Conservation (phyloP, 768 basidiomycete genomes). For the Trametes villosa region DNA sequence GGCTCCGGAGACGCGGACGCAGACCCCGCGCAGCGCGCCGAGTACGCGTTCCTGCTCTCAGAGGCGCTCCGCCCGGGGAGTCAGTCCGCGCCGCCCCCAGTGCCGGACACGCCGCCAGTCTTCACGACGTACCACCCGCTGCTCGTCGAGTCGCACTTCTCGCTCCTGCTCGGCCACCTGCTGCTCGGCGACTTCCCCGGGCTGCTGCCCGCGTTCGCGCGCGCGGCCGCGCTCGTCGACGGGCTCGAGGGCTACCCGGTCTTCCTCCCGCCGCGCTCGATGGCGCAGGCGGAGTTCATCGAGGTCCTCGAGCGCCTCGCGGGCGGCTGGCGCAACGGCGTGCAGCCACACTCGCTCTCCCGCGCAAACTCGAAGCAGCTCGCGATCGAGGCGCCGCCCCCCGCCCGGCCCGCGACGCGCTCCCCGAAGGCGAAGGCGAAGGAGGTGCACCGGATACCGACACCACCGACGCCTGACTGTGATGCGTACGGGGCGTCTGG, state of each 20-base stretch:
- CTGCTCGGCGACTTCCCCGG: slow-evolving; percentile 76
- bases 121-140: slow-evolving; percentile 92
- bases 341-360: slow-evolving; percentile 57
- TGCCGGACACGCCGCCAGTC: slow-evolving; percentile 56
- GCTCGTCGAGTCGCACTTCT: slow-evolving; percentile 86
- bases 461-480: slow-evolving; percentile 28
- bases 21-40: slow-evolving; percentile 58
- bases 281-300: slow-evolving; percentile 89
- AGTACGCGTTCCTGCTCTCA: slow-evolving; percentile 69
- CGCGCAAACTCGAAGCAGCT: slow-evolving; percentile 45
- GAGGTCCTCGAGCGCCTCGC: slow-evolving; percentile 85
- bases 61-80: slow-evolving; percentile 70
- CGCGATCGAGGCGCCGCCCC: slow-evolving; percentile 43
- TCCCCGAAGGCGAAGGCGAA: slow-evolving; percentile 31
- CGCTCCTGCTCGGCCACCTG: slow-evolving; percentile 71
- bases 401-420: slow-evolving; percentile 28
- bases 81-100: slow-evolving; percentile 41
- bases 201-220: slow-evolving; percentile 66
- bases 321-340: slow-evolving; percentile 71
- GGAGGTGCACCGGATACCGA: slow-evolving; percentile 27
- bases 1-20: slow-evolving; percentile 29
- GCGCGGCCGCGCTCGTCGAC: slow-evolving; percentile 71
- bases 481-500: slow-evolving; percentile 34
- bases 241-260: slow-evolving; percentile 88
- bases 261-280: slow-evolving; percentile 84